These are phyloP conservation scores for Diaporthe citri DNA, from an alignment of 2,329 filamentous ascomycete genomes.

Conservation along the genomic window DNA sequence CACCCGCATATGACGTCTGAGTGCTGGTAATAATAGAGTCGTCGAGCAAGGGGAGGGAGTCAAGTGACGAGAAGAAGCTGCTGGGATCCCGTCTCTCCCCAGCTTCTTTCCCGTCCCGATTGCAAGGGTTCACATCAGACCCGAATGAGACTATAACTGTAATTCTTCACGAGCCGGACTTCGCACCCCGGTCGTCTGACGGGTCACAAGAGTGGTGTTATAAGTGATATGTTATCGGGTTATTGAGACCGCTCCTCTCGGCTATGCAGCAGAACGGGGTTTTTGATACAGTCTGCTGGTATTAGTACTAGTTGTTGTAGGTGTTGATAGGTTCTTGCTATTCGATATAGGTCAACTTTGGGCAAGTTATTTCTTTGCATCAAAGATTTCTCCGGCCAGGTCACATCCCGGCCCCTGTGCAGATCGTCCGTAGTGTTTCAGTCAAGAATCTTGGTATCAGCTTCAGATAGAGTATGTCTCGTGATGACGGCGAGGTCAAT, in stretches of 20 bases:
- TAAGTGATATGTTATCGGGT: slow-evolving; percentile 21
- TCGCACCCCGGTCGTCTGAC: slow-evolving; percentile 20
- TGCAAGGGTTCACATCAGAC: slow-evolving; percentile 2
- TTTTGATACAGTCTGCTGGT: not conserved
- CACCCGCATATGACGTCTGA: not conserved
- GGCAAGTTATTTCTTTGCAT: not conserved
- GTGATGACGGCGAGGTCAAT: not conserved
- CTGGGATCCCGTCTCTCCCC: not conserved
- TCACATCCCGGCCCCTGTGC: not conserved
- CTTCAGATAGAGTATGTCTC: not conserved
- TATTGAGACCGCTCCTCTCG: slow-evolving; percentile 7
- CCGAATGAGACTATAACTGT: not conserved
- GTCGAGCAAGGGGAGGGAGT: not conserved
- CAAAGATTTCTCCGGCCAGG: not conserved
- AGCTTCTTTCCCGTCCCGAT: not conserved
- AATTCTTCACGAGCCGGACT: not conserved
- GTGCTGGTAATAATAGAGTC: not conserved
- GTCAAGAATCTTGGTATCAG: not conserved
- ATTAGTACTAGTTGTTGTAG: not conserved
- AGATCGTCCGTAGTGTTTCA: not conserved
- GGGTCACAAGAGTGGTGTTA: slow-evolving; percentile 11
- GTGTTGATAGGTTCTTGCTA: not conserved
- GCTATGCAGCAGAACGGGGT: slow-evolving; percentile 23
- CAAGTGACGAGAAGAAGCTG: slow-evolving; percentile 25
- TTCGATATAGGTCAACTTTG: not conserved